Evolutionary conservation across 129 eudicot species (phyloP).

Genomic region (Flaveria sonorensis): DNA sequence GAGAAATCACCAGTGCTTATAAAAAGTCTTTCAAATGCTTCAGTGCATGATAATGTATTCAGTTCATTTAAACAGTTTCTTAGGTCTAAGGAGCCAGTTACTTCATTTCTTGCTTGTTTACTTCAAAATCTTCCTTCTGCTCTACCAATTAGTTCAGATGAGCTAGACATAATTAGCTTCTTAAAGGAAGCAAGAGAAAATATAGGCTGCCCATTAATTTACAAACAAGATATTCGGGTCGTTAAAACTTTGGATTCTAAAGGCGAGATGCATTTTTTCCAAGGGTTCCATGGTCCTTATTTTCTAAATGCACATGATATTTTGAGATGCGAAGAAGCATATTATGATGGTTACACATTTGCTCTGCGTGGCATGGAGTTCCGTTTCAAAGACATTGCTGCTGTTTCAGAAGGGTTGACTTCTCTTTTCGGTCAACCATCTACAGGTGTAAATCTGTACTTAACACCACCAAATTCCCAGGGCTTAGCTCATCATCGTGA

Average conservation of each 20-base stretch:
- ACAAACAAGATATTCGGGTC: slow-evolving; percentile 81
- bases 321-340: slow-evolving; percentile 61
- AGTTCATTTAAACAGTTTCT: slow-evolving; percentile 43
- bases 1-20: slow-evolving; percentile 72
- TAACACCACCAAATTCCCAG: slow-evolving; percentile 86
- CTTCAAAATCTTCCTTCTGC: slow-evolving; percentile 57
- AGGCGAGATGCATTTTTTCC: slow-evolving; percentile 59
- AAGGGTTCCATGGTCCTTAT: slow-evolving; percentile 19
- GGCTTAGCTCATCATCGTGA: slow-evolving; percentile 84
- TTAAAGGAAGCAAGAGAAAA: slow-evolving; percentile 49
- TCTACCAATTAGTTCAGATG: slow-evolving; percentile 70
- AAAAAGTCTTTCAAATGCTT: slow-evolving; percentile 26
- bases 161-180: slow-evolving; percentile 54
- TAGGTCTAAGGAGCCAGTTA: slow-evolving; percentile 36
- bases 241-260: slow-evolving; percentile 48
- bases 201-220: slow-evolving; percentile 62
- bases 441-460: slow-evolving; percentile 79
- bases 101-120: slow-evolving; percentile 49
- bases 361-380: slow-evolving; percentile 87
- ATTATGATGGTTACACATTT: slow-evolving; percentile 68
- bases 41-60: slow-evolving; percentile 37
- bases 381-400: slow-evolving; percentile 56
- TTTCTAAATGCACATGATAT: slow-evolving; percentile 44
- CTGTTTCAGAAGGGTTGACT: slow-evolving; percentile 58
- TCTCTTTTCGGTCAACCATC: slow-evolving; percentile 88